Conservation (phyloP, 2,329 filamentous ascomycete genomes). For the Clonostachys rhizophaga region DNA sequence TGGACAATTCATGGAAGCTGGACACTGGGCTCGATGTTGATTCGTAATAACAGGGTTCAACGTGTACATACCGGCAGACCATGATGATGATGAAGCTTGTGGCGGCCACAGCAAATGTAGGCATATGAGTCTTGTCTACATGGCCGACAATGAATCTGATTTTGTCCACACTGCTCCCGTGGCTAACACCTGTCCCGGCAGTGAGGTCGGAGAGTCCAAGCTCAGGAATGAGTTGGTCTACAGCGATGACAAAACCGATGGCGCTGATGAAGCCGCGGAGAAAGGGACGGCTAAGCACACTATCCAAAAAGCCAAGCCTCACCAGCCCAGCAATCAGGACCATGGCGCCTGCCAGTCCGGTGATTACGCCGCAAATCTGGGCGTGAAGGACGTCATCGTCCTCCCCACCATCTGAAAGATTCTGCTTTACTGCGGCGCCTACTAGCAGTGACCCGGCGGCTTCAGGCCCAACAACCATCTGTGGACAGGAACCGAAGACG, state of each 20-base stretch:
- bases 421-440: constrained; percentile 77
- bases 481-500: constrained; percentile 82
- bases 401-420: constrained; percentile 63
- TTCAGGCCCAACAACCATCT: constrained; percentile 93
- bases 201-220: constrained; percentile 70
- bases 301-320: constrained; percentile 87
- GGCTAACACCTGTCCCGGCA: constrained; percentile 59
- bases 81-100: constrained; percentile 85
- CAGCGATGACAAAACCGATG: constrained; percentile 92
- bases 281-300: constrained; percentile 88
- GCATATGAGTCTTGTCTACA: constrained; percentile 58
- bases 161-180: constrained; percentile 85
- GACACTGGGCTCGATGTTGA: too few species aligned
- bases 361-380: constrained; percentile 80
- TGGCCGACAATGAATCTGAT: constrained; percentile 73
- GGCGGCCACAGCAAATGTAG: constrained; percentile 73
- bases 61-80: constrained; percentile 64
- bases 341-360: constrained; percentile 80
- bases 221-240: constrained; percentile 91
- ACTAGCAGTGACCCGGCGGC: constrained; percentile 89
- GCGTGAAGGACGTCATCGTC: constrained; percentile 68
- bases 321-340: constrained; percentile 85
- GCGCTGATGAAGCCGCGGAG: constrained; percentile 94
- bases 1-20: too few species aligned
- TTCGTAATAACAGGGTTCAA: not conserved